These are phyloP conservation scores for Craspedostauros australis DNA, from an alignment of 108 stramenopile species.

Conservation along the genomic window DNA sequence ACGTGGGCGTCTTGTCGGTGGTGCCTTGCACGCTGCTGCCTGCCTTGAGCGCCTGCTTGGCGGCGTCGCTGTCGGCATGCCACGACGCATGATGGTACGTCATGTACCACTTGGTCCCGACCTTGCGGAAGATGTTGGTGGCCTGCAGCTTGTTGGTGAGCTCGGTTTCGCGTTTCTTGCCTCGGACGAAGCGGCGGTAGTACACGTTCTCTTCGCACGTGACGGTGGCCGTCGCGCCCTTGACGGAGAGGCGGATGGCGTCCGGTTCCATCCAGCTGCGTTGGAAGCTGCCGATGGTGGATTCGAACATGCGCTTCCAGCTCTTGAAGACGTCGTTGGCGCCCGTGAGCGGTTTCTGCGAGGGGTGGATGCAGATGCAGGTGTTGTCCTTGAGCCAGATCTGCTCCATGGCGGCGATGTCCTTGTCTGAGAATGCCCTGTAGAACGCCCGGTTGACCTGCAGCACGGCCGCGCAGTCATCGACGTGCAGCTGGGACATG, in stretches of 20 bases:
- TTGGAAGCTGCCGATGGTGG: slow-evolving; percentile 41
- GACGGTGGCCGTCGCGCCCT: slow-evolving; percentile 63
- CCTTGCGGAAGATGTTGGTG: slow-evolving; percentile 83
- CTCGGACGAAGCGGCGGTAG: slow-evolving; percentile 51
- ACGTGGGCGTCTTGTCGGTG: too few relatives aligned
- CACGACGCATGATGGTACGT: slow-evolving; percentile 78
- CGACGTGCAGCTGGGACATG: slow-evolving; percentile 64
- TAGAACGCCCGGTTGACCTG: slow-evolving; percentile 75
- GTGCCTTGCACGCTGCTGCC: background rate
- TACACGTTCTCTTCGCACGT: slow-evolving; percentile 82
- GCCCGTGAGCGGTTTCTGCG: slow-evolving; percentile 50
- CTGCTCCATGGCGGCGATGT: slow-evolving; percentile 53
- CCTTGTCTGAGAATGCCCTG: slow-evolving; percentile 63
- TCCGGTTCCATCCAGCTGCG: slow-evolving; percentile 62
- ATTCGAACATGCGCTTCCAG: slow-evolving; percentile 67
- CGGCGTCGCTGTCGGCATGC: slow-evolving; percentile 72
- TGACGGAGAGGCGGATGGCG: slow-evolving; percentile 62
- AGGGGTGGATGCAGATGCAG: slow-evolving; percentile 75
- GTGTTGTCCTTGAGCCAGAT: slow-evolving; percentile 68
- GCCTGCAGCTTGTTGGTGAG: slow-evolving; percentile 64
- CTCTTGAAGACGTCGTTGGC: slow-evolving; percentile 47
- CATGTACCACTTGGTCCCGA: slow-evolving; percentile 72
- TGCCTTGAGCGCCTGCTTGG: slow-evolving; percentile 42
- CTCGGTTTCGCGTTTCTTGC: slow-evolving; percentile 35
- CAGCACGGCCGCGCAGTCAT: slow-evolving; percentile 76